Evolutionary conservation across 768 basidiomycete species (phyloP).

Genomic region (Pleurotus tuber-regium): DNA sequence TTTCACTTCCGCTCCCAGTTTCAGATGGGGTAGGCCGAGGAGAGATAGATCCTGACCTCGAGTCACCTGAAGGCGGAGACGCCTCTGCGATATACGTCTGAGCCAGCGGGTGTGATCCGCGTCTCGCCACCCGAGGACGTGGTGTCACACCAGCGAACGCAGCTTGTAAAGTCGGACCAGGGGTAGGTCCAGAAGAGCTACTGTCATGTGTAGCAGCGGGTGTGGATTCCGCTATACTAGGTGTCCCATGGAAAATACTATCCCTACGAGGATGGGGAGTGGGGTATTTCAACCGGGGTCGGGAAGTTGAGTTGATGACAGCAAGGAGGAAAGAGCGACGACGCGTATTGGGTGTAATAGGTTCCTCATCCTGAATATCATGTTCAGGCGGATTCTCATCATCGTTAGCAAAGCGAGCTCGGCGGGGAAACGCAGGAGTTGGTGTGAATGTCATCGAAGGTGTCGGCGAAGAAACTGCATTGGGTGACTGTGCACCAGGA

Average conservation of each 20-base stretch:
- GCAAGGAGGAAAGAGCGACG: constrained; percentile 80
- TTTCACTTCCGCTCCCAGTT: constrained; percentile 12
- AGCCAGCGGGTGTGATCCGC: constrained; percentile 66
- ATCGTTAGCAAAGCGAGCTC: constrained; percentile 52
- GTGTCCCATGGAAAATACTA: constrained; percentile 28
- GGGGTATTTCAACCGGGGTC: constrained; percentile 64
- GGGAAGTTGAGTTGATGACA: constrained; percentile 79
- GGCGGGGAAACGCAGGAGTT: constrained; percentile 60
- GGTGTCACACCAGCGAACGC: constrained; percentile 69
- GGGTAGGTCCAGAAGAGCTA: constrained; percentile 28
- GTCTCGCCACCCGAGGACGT: constrained; percentile 42
- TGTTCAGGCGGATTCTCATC: constrained; percentile 18
- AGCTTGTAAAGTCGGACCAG: constrained; percentile 36
- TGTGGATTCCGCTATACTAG: constrained; percentile 31
- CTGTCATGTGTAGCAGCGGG: constrained; percentile 19
- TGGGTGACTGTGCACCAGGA: constrained; percentile 34
- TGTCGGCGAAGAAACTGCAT: constrained; percentile 52
- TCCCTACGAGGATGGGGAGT: constrained; percentile 56
- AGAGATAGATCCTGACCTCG: constrained; percentile 32
- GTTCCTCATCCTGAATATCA: constrained; percentile 29
- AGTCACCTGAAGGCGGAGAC: constrained; percentile 33
- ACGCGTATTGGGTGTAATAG: constrained; percentile 67
- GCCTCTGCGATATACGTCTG: constrained; percentile 35
- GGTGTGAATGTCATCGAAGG: constrained; percentile 62
- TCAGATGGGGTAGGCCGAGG: constrained; percentile 19